Base-by-base conservation (phyloP, 371 early-diverging fungal genomes). In the Mortierella sp. region DNA sequence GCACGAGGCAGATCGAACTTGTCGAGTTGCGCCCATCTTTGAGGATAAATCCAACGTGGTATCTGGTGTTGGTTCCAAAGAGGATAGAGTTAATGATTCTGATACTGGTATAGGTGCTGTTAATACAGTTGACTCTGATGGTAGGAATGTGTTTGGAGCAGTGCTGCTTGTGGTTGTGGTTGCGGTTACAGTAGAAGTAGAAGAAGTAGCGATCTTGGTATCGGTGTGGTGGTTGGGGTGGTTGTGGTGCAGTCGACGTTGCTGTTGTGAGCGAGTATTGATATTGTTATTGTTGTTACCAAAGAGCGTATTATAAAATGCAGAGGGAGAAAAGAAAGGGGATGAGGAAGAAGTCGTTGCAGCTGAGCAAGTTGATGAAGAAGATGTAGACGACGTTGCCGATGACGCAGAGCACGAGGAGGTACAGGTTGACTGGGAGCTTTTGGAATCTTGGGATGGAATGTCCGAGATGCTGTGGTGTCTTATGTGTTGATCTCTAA, bases 271-370 rank as follows among this genome's bases (percentile, higher is more conserved):
- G 19, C 32, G 16, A 36, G 7, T 36, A 52, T 33, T 15, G 38
- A 6, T 33, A 16, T 53, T 61, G 53, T 53, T 9, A 11, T 38
- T 24, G 53, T 33, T 59, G 65, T 72, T 21, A 28, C 67, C 73
- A 72, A 72, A 72, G 67, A 72, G 66, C 9, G 73, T 47, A 66
- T 57, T 67, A 58, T 67, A 62, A 24, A 70, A 52, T 32, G 55
- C 58, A 58, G 71, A 63, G 19, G 71, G 71, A 59, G 65, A 70
- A 50, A 70, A 70, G 60, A 70, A 70, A 40, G 71, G 59, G 40
- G 66, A 63, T 1, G 73, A 47, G 22, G 73, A 70, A 19, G 58
- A 40, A 53, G 43, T 58, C 4, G 63, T 63, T 7, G 38, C 3
- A 15, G 71, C 6, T 53, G 70, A 63, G 38, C 40, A 70, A 38